Evolutionary conservation across 75 land plant genomes (phyloP), one percentile per base, ranked within the genome.

Genomic region (Chamaecyparis obtusa): DNA sequence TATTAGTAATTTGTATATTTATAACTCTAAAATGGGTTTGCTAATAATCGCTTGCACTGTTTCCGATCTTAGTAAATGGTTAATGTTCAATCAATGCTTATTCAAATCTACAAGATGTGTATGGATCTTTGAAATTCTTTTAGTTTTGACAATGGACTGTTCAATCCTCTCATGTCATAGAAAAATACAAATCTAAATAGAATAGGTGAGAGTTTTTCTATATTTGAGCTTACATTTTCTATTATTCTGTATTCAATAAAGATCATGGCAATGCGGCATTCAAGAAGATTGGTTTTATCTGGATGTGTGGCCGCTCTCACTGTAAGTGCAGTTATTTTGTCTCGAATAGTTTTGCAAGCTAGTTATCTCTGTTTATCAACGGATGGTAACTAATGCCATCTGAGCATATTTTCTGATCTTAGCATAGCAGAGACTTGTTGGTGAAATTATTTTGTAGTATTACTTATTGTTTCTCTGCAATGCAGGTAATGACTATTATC

Each of bases 261-360:
- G 99, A 95, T 97, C 33, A 85, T 97, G 92, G 99, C 99, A 44
- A 97, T 97, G 99, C 95, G 99, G 15, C 92, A 97, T 90, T 95
- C 99, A 46, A 90, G 99, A 84, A 92, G 95, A 83, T 85, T 91
- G 81, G 95, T 97, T 10, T 89, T 97, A 71, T 85, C 91, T 55
- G 99, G 99, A n/a, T 93, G 93, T 84, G 87, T 96, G 56, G 67
- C 86, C 39, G 95, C 97, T 77, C 86, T 97, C 3, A 93, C 89
- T 87, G 99, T 97, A 85, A 91, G 97, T 93, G 30, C n/a, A 30
- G 83, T 88, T 14, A 17, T 54, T 56, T 51, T 51, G 33, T 46
- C 36, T 39, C 5, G 1, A 39, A 39, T 19, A 39, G 81, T 21
- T 78, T 78, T 78, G 27, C 44, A 78, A 78, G 81, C 9, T 39